phyloP scores from a whole-genome alignment of 768 basidiomycete genomes.

The Leccinum subgranulosum region DNA sequence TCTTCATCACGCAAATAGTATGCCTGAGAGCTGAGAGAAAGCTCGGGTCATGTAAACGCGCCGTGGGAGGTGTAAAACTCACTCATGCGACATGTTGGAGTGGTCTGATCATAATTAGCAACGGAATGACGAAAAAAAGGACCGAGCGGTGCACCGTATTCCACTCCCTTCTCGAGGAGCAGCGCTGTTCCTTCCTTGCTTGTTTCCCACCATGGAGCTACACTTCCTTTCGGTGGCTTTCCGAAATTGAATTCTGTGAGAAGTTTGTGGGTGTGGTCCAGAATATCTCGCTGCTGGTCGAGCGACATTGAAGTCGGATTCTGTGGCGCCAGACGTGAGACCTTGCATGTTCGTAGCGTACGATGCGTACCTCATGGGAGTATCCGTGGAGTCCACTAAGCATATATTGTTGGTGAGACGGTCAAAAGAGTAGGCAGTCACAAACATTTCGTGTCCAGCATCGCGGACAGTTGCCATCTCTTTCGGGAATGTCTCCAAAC shows the following conservation, averaged over 20 bases:
- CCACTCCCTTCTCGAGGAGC: slow-evolving; percentile 67
- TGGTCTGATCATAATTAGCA: slow-evolving; percentile 40
- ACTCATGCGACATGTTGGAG: slow-evolving; percentile 57
- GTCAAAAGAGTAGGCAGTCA: neutral
- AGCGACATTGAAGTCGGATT: slow-evolving; percentile 59
- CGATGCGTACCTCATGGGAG: slow-evolving; percentile 53
- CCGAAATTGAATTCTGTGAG: slow-evolving; percentile 65
- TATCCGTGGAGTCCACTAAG: slow-evolving; percentile 64
- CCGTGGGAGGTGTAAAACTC: neutral
- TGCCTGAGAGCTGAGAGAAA: slow-evolving; percentile 46
- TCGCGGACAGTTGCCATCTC: slow-evolving; percentile 69
- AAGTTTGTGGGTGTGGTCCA: slow-evolving; percentile 63
- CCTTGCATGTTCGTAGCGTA: neutral
- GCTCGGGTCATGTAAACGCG: neutral
- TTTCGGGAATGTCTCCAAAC: slow-evolving; percentile 70
- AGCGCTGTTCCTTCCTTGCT: slow-evolving; percentile 63
- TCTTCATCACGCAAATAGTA: slow-evolving; percentile 70
- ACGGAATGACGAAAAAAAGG: neutral
- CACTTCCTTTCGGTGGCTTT: slow-evolving; percentile 56
- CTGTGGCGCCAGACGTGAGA: slow-evolving; percentile 25
- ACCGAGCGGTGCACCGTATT: slow-evolving; percentile 52
- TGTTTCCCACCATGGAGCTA: slow-evolving; percentile 81
- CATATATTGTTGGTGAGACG: neutral
- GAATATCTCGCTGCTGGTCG: slow-evolving; percentile 68
- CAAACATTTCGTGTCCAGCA: slow-evolving; percentile 68